Evolutionary conservation across 257 asterid genomes (phyloP), one percentile per base, ranked within the genome.

Genomic region (Striga asiatica): DNA sequence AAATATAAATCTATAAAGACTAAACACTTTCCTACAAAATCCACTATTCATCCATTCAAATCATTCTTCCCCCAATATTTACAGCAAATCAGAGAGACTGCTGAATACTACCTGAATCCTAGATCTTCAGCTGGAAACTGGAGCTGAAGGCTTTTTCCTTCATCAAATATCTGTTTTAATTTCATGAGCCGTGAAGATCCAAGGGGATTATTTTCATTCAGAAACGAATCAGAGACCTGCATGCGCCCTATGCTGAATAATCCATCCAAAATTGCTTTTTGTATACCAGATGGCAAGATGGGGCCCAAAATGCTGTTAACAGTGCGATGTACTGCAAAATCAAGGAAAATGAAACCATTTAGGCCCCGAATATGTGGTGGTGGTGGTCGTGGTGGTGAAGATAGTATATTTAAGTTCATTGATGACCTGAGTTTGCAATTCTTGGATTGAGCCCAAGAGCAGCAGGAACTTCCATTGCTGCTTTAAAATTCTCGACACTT

Each of bases 71-170:
- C 14, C 17, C 14, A 39, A 39, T 39, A 12, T 39, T 13, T 12
- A 2, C 2, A 39, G 45, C 45, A n/a, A 17, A 23, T 6, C 18
- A 47, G 13, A 29, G 37, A 46, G 28, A 41, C 22, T n/a, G 48
- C 17, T 28, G 47, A 19, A 35, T 0, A 4, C 37, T 64, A 87
- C 98, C 95, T 81, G 84, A 87, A 87, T 46, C 98, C 98, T 50
- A 91, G 73, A 70, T 91, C 98, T 76, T 91, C 96, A 18, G 98
- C 94, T 28, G 95, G 98, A 70, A 91, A 91, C 70, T 91, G 98
- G 54, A 91, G 98, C 60, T 87, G 96, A 69, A 91, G 98, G 78
- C 95, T 87, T 69, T 84, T 85, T 57, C 98, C 98, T 68, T 74
- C 92, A 61, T 81, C 85, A 56, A 91, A 80, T 56, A 86, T 83